Conservation (phyloP, 345 rosid genomes). For the Bruguiera sexangula region DNA sequence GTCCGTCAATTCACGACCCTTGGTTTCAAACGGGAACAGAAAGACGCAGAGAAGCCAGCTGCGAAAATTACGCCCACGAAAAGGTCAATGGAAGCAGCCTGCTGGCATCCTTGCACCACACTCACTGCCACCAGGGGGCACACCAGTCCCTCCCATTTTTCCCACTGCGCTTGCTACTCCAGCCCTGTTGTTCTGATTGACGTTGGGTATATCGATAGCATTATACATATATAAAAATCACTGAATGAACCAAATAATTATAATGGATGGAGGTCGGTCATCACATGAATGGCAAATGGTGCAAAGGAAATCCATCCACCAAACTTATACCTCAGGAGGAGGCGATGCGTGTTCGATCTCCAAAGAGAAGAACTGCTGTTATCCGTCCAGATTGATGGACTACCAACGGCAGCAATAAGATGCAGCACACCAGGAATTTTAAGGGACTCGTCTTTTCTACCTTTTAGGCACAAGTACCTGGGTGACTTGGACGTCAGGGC, state of each 20-base stretch:
- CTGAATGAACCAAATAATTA: too few relatives aligned
- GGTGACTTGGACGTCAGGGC: constrained; percentile 72
- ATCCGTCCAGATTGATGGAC: constrained; percentile 51
- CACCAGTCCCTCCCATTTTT: constrained; percentile 79
- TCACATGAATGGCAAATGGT: too few relatives aligned
- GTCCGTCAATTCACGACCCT: constrained; percentile 39
- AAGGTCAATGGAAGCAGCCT: constrained; percentile 52
- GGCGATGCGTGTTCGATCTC: constrained; percentile 80
- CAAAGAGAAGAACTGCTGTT: constrained; percentile 69
- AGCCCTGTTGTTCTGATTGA: constrained; percentile 83
- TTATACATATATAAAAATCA: too few relatives aligned
- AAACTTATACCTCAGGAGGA: constrained; percentile 28
- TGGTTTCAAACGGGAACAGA: constrained; percentile 78
- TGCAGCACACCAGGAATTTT: constrained; percentile 55
- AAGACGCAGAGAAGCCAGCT: constrained; percentile 57
- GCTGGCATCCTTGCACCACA: constrained; percentile 79
- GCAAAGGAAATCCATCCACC: too few relatives aligned
- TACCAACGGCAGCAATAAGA: constrained; percentile 68
- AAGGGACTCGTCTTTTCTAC: constrained; percentile 59
- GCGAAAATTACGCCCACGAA: constrained; percentile 54
- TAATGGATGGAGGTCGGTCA: too few relatives aligned
- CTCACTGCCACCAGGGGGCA: constrained; percentile 87
- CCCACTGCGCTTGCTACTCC: constrained; percentile 82
- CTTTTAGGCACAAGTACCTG: constrained; percentile 71
- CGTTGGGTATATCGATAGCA: constrained; percentile 70